Percentiles rank a stretch among this genome's conserved stretches.
These are phyloP conservation scores for Taiozyma onychis DNA, from an alignment of 1,139 yeast genomes.

Conservation along the genomic window DNA sequence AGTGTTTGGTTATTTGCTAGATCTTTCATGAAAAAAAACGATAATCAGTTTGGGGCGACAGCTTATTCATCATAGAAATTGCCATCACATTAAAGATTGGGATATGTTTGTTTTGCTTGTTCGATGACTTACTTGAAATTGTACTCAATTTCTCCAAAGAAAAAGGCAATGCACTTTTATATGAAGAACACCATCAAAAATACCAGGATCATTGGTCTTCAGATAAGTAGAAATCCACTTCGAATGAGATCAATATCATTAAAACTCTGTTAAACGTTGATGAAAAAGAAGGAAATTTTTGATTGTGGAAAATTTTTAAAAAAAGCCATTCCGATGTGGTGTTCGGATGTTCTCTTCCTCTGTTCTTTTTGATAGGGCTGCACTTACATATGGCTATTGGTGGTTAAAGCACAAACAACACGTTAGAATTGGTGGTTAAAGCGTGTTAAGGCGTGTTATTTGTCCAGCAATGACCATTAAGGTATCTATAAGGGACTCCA, in stretches of 20 bases:
- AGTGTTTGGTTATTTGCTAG: conserved; percentile 49
- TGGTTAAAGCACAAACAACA: neutral
- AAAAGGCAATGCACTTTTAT: neutral
- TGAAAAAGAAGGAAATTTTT: too few species aligned
- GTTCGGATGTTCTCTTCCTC: conserved; percentile 7
- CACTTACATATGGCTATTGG: too few species aligned
- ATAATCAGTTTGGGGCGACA: conserved; percentile 61
- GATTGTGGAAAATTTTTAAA: too few species aligned
- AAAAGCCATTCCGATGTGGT: conserved; percentile 2
- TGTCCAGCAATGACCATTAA: neutral
- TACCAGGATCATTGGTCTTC: too few species aligned
- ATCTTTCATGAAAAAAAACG: conserved; percentile 41
- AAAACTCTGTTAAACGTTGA: too few species aligned
- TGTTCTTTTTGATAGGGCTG: neutral
- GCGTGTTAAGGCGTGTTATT: too few species aligned
- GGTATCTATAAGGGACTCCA: conserved; percentile 19
- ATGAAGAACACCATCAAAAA: too few species aligned
- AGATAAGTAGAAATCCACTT: too few species aligned
- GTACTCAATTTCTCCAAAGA: conserved; percentile 3
- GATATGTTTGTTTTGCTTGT: neutral
- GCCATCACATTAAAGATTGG: too few species aligned
- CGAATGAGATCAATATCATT: too few species aligned
- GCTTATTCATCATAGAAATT: conserved; percentile 36
- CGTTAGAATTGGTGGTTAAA: neutral
- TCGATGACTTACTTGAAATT: conserved; percentile 1